Conservation (phyloP, 2,329 filamentous ascomycete species). For the Pyricularia pennisetigena region DNA sequence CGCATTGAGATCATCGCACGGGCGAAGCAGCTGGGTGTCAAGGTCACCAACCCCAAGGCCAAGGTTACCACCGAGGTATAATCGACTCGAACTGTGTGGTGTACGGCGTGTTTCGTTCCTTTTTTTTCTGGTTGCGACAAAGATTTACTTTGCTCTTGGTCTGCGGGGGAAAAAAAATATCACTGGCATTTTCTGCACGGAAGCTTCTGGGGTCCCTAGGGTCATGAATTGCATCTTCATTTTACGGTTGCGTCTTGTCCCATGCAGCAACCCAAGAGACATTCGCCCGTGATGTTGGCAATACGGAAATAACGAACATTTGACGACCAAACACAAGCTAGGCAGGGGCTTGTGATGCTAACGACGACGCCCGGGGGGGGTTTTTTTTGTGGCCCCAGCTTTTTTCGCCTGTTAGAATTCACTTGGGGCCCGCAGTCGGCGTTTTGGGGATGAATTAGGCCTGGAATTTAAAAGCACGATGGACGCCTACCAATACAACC, state of each 20-base stretch:
- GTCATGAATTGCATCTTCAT: conserved; percentile 4
- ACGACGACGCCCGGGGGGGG: neutral
- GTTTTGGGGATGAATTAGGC: neutral
- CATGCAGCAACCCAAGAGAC: neutral
- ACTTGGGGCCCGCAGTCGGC: neutral
- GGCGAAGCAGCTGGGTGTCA: conserved; percentile 97
- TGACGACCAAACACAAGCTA: neutral
- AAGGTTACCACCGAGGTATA: conserved; percentile 94
- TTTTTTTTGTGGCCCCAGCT: neutral
- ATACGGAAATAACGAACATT: neutral
- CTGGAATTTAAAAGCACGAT: neutral
- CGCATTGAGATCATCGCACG: conserved; percentile 94
- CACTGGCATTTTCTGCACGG: conserved; percentile 2
- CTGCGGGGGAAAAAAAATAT: conserved; percentile 3
- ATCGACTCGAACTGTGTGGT: conserved; percentile 17
- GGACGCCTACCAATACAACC: neutral
- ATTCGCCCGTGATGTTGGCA: neutral
- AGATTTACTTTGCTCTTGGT: conserved; percentile 4
- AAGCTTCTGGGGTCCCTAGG: conserved; percentile 1
- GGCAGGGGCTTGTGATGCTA: neutral
- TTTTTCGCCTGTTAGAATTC: neutral
- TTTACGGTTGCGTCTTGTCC: neutral
- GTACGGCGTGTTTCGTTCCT: neutral
- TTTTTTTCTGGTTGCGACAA: conserved; percentile 3
- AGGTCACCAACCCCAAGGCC: conserved; percentile 99